Percentiles rank a stretch among this genome's conserved stretches.
Conservation (phyloP, 371 early-diverging fungal species). For the Rhizopus delemar region DNA sequence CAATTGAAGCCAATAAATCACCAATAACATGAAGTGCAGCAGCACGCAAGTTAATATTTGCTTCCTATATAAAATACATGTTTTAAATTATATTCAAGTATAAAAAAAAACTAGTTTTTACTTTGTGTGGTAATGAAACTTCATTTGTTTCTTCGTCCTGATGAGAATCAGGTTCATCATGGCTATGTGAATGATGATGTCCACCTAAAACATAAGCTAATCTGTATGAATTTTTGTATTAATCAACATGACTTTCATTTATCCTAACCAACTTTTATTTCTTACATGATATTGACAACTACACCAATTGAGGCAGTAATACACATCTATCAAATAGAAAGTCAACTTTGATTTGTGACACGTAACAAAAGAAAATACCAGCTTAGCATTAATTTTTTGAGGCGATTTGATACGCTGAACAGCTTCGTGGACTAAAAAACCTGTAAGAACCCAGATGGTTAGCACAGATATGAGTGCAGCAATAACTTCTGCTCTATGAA, state of each 20-base stretch:
- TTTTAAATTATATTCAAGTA: too few relatives aligned
- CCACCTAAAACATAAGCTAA: conserved; percentile 50
- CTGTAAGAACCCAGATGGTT: conserved; percentile 83
- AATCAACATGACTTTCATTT: neutral
- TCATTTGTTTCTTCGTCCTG: conserved; percentile 31
- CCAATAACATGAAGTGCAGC: conserved; percentile 84
- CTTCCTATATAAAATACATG: conserved; percentile 31
- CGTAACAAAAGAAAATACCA: conserved; percentile 25
- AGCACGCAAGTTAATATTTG: conserved; percentile 72
- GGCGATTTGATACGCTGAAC: conserved; percentile 74
- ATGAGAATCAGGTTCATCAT: conserved; percentile 36
- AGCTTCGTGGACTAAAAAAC: conserved; percentile 74
- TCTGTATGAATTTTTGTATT: conserved; percentile 13
- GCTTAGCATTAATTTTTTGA: conserved; percentile 69
- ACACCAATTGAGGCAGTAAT: conserved; percentile 73
- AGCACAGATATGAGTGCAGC: conserved; percentile 81
- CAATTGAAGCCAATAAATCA: conserved; percentile 81
- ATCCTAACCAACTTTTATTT: neutral
- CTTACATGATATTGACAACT: conserved; percentile 73
- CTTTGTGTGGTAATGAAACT: conserved; percentile 13
- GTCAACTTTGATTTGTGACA: neutral
- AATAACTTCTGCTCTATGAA: conserved; percentile 83
- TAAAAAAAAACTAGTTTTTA: neutral
- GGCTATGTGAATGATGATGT: conserved; percentile 44
- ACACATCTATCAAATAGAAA: conserved; percentile 58